phyloP scores from a whole-genome alignment of 257 asterid species.

The Nicotiana attenuata region DNA sequence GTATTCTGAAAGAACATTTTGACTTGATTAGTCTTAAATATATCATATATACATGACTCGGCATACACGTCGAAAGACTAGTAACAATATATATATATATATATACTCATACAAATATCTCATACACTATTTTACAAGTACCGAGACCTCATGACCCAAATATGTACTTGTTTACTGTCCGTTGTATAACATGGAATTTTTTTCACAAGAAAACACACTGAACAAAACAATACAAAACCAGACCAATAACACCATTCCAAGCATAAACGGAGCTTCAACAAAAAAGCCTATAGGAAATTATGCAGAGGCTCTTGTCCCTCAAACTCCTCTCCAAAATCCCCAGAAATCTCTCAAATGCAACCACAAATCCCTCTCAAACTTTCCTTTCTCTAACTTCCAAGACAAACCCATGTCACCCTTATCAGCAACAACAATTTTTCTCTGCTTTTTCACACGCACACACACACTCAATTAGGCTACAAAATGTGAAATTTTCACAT shows the following conservation, averaged over 20 bases:
- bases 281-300: not conserved
- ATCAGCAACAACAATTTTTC: not conserved
- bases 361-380: not conserved
- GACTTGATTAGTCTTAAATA: no score
- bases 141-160: no score
- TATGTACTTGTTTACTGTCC: no score
- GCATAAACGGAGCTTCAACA: not conserved
- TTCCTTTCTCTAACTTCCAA: not conserved
- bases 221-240: not conserved
- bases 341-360: not conserved
- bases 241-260: not conserved
- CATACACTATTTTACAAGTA: no score
- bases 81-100: no score
- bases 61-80: no score
- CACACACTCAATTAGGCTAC: not conserved
- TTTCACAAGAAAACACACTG: not conserved
- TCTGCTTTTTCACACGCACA: not conserved
- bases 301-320: conserved; percentile 13
- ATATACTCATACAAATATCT: no score
- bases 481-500: not conserved
- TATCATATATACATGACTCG: no score
- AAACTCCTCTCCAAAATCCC: conserved; percentile 7
- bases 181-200: not conserved
- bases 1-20: no score
- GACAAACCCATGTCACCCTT: not conserved